A percentile compares a stretch with the other conserved stretches of the same genome.
These are phyloP conservation scores for Penicillium fimorum DNA, from an alignment of 495 filamentous ascomycete species.

Conservation along the genomic window DNA sequence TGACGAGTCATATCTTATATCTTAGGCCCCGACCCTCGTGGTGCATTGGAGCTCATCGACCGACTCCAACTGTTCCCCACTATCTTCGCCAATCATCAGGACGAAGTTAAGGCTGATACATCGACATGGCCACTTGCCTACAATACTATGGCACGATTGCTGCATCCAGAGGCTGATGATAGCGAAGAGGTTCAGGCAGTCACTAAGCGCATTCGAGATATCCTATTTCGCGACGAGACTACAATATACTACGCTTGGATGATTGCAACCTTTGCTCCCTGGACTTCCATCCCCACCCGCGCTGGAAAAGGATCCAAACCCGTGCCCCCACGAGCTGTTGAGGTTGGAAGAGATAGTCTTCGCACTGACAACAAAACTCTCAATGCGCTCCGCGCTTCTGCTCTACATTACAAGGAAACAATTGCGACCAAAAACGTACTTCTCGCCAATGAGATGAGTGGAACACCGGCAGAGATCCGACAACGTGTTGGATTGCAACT, in stretches of 20 bases:
- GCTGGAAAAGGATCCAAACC: conserved; percentile 37
- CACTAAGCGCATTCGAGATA: conserved; percentile 34
- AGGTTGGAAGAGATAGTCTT: conserved; percentile 72
- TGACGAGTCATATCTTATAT: not conserved
- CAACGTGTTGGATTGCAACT: conserved; percentile 72
- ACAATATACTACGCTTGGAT: conserved; percentile 72
- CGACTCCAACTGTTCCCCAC: conserved; percentile 70
- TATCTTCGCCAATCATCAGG: conserved; percentile 62
- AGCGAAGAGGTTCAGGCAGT: conserved; percentile 10
- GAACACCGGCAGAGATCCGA: conserved; percentile 41
- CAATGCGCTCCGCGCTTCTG: conserved; percentile 62
- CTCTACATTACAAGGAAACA: conserved; percentile 59
- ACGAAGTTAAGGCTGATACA: conserved; percentile 47
- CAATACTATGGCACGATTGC: conserved; percentile 32
- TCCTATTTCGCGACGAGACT: conserved; percentile 58
- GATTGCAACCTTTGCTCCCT: conserved; percentile 72
- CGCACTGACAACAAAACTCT: conserved; percentile 71
- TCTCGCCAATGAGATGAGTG: conserved; percentile 23
- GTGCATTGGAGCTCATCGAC: conserved; percentile 70
- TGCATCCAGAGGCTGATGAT: conserved; percentile 20
- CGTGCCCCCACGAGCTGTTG: conserved; percentile 51
- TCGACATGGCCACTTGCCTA: conserved; percentile 43
- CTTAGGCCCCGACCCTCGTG: conserved; percentile 65
- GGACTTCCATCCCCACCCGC: conserved; percentile 56
- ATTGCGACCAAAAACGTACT: conserved; percentile 53